Evolutionary conservation across 352 stramenopile genomes (phyloP).

Genomic region (Phytophthora fragariae): DNA sequence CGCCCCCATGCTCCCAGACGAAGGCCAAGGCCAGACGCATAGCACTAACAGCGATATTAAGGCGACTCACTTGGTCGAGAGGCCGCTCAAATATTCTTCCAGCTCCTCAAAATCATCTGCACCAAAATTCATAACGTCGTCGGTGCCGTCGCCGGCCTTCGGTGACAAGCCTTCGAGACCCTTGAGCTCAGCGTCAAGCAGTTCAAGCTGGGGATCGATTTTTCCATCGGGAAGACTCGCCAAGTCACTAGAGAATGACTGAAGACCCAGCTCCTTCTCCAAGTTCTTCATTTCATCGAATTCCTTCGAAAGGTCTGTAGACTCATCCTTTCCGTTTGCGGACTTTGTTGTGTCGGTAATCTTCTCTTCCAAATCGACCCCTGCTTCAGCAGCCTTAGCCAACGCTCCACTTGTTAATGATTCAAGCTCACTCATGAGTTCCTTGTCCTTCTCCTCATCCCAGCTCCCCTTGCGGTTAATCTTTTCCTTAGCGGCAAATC

Average conservation of each 20-base stretch:
- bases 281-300: conserved; percentile 87
- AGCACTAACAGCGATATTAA: conserved; percentile 16
- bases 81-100: conserved; percentile 86
- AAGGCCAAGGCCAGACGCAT: background rate
- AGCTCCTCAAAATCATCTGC: conserved; percentile 91
- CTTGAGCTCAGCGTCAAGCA: conserved; percentile 80
- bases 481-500: conserved; percentile 40
- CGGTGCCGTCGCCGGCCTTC: conserved; percentile 46
- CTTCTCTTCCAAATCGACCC: conserved; percentile 55
- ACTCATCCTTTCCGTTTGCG: conserved; percentile 39
- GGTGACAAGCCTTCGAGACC: conserved; percentile 64
- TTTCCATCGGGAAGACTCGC: conserved; percentile 55
- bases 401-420: conserved; percentile 71
- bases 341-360: conserved; percentile 21
- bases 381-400: conserved; percentile 48
- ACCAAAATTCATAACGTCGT: conserved; percentile 87
- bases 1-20: conserved; percentile 2
- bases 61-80: conserved; percentile 56
- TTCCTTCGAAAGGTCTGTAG: conserved; percentile 64
- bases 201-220: conserved; percentile 67
- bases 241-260: conserved; percentile 62
- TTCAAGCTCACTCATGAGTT: conserved; percentile 88
- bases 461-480: conserved; percentile 78
- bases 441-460: conserved; percentile 88
- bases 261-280: conserved; percentile 84